Base-by-base conservation (phyloP, 768 basidiomycete genomes). In the Lenzites betulinus region DNA sequence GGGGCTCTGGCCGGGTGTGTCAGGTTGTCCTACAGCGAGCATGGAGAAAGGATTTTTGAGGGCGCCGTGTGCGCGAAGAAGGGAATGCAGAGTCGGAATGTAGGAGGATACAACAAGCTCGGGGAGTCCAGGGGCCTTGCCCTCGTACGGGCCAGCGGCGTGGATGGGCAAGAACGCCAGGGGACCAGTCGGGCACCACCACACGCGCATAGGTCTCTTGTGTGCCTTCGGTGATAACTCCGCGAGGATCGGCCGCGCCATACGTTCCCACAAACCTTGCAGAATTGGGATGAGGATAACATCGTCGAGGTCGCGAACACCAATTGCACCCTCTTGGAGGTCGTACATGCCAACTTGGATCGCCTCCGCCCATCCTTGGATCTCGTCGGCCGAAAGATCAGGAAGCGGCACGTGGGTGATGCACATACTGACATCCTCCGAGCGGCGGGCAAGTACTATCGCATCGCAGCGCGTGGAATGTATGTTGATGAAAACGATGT, bases 41-140 rank as follows among this genome's bases (percentile, higher is more conserved):
- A 54, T 7, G 7, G 54, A 44, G 42, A 54, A 46, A 18, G 28
- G 42, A n/a, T 41, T 9, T 4, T 22, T 2, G 3, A 42, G 8
- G 15, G 54, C 28, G 11, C 22, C 20, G 43, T 46, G 41, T 1
- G 54, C 42, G 28, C 54, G 54, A 23, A 54, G 42, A 25, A 54
- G 42, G n/a, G 54, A 54, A 22, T 46, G 54, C 1, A 54, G 20
- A n/a, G 54, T 54, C 6, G 54, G 43, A 18, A 54, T 54, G 43
- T 54, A 54, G 2, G 54, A 54, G 26, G 54, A 54, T 13, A 54
- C 42, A 28, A 46, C 54, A n/a, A 54, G 43, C 22, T 54, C 54
- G 8, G 33, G 42, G 8, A 54, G 28, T 1, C 54, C 54, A 2
- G 54, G 54, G 15, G 30, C 39, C n/a, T 46, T 42, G 26, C n/a